Percentiles rank a stretch among this genome's conserved stretches.
Evolutionary conservation across 257 asterid genomes (phyloP).

Genomic region (Gentiana dahurica): DNA sequence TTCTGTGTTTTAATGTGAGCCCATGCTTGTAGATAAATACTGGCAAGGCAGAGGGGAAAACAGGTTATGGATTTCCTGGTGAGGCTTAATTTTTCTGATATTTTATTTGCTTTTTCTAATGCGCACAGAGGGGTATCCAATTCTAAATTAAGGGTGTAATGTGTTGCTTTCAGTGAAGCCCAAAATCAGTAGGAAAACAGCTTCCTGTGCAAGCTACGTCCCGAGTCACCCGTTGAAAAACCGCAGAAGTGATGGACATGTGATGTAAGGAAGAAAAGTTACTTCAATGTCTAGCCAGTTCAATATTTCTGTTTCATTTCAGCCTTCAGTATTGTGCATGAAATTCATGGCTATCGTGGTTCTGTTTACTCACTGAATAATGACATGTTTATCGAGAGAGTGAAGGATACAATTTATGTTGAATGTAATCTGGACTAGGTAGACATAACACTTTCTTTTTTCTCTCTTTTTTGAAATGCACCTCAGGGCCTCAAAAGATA

Average conservation of each 20-base stretch:
- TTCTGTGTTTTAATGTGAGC: too few species aligned
- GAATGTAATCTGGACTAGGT: neutral
- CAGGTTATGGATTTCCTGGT: too few species aligned
- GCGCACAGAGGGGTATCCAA: too few species aligned
- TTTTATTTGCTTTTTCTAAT: too few species aligned
- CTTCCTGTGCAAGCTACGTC: conserved; percentile 36
- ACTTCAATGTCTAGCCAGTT: conserved; percentile 5
- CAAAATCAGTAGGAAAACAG: conserved; percentile 32
- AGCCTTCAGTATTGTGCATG: neutral
- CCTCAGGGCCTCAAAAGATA: conserved; percentile 55
- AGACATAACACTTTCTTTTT: neutral
- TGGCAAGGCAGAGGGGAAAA: too few species aligned
- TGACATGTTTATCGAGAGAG: neutral
- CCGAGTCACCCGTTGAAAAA: conserved; percentile 33
- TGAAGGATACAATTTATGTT: neutral
- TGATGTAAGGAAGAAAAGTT: conserved; percentile 32
- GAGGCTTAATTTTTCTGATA: too few species aligned
- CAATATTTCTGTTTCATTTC: neutral
- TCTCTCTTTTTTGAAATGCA: conserved; percentile 4
- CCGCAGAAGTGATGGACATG: conserved; percentile 55
- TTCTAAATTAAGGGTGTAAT: too few species aligned
- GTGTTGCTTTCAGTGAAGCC: conserved; percentile 11
- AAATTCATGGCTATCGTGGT: neutral
- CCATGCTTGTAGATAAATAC: too few species aligned
- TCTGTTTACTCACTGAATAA: neutral